A percentile compares a stretch with the other conserved stretches of the same genome.
Conservation (phyloP, 352 stramenopile species). For the Phytophthora cajani region DNA sequence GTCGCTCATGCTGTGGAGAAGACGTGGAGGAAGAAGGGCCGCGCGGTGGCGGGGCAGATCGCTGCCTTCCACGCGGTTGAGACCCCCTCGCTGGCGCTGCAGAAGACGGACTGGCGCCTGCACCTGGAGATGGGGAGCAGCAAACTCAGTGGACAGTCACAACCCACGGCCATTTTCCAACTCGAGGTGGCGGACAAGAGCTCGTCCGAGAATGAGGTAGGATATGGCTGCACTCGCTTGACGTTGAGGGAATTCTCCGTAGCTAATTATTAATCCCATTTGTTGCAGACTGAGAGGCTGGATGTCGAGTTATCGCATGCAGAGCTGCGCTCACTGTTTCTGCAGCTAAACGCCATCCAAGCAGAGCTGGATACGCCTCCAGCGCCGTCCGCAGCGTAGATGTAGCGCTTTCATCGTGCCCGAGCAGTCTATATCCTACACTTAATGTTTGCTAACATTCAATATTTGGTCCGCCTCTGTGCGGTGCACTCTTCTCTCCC, state of each 20-base stretch:
- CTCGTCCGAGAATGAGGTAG: conserved; percentile 21
- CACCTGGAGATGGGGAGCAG: conserved; percentile 64
- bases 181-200: conserved; percentile 36
- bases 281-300: conserved; percentile 50
- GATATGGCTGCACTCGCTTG: neutral
- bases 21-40: conserved; percentile 69
- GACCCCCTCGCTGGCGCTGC: conserved; percentile 35
- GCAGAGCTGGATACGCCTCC: conserved; percentile 42
- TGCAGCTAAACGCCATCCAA: conserved; percentile 72
- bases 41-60: conserved; percentile 14
- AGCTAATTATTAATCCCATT: neutral
- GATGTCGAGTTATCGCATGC: conserved; percentile 68
- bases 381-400: conserved; percentile 27
- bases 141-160: conserved; percentile 42
- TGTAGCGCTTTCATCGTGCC: neutral
- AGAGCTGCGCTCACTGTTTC: conserved; percentile 60
- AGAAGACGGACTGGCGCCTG: conserved; percentile 56
- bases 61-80: conserved; percentile 6
- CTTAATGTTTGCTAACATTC: neutral
- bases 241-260: neutral
- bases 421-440: neutral
- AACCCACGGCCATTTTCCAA: conserved; percentile 66
- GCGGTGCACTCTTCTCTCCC: neutral
- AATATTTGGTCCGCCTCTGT: neutral
- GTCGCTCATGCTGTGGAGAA: conserved; percentile 51